A percentile compares a stretch with the other conserved stretches of the same genome.
phyloP scores from a whole-genome alignment of 1,139 yeast genomes.

The Diutina catenulata region DNA sequence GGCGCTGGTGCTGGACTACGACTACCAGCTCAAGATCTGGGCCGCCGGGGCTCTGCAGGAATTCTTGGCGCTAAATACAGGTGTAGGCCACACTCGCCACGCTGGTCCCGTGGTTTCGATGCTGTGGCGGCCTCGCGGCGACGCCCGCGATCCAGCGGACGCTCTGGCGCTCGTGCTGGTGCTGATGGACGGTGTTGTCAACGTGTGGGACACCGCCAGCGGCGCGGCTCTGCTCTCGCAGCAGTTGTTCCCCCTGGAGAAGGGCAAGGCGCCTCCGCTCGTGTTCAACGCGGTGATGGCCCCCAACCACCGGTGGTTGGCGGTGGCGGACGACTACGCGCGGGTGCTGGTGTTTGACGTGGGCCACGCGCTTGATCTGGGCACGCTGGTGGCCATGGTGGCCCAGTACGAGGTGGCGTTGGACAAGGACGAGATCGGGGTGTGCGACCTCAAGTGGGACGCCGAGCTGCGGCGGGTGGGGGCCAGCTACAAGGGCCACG shows the following conservation, averaged over 20 bases:
- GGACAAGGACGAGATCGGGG: too few species aligned
- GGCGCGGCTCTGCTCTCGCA: slow-evolving; percentile 21
- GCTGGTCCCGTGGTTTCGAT: slow-evolving; percentile 45
- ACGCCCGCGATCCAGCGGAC: slow-evolving; percentile 6
- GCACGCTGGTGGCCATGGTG: slow-evolving; percentile 14
- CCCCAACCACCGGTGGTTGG: slow-evolving; percentile 36
- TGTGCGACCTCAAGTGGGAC: slow-evolving; percentile 36
- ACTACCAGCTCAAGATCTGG: slow-evolving; percentile 64
- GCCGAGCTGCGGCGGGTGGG: neutral
- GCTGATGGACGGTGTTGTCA: slow-evolving; percentile 61
- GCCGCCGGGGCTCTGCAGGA: slow-evolving; percentile 44
- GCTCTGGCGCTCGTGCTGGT: slow-evolving; percentile 18
- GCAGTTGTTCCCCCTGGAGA: slow-evolving; percentile 20
- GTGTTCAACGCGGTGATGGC: slow-evolving; percentile 43
- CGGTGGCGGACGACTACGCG: slow-evolving; percentile 56
- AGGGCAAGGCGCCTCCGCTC: slow-evolving; percentile 36
- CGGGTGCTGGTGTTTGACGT: slow-evolving; percentile 44
- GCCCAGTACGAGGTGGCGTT: slow-evolving; percentile 13
- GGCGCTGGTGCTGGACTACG: slow-evolving; percentile 64
- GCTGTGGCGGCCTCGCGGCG: slow-evolving; percentile 33
- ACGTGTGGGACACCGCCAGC: slow-evolving; percentile 51
- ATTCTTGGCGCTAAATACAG: slow-evolving; percentile 17
- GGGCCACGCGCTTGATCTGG: too few species aligned
- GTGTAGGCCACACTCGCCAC: slow-evolving; percentile 20
- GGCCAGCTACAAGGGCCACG: neutral